Percentiles rank a stretch among this genome's conserved stretches.
phyloP scores from a whole-genome alignment of 2,329 filamentous ascomycete genomes.

The Hawksworthiomyces lignivorus region DNA sequence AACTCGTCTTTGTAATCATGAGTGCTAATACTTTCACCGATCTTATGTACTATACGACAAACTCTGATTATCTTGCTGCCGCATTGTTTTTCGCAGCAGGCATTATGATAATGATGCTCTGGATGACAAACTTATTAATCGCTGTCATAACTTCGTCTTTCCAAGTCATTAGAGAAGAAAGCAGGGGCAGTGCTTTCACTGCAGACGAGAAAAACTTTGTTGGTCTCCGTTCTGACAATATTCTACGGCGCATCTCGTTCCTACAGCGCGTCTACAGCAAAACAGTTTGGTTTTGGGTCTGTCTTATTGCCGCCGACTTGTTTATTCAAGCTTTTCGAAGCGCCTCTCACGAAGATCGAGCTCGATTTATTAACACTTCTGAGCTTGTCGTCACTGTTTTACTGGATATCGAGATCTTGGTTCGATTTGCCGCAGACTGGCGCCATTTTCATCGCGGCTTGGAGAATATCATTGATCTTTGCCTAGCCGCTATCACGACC shows the following conservation, averaged over 20 bases:
- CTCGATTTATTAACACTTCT: conserved; percentile 58
- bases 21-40: conserved; percentile 96
- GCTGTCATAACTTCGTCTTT: conserved; percentile 98
- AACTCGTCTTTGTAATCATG: conserved; percentile 97
- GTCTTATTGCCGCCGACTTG: conserved; percentile 73
- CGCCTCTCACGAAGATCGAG: conserved; percentile 60
- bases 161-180: conserved; percentile 95
- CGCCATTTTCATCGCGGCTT: conserved; percentile 66
- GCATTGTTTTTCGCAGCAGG: conserved; percentile 67
- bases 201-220: conserved; percentile 51
- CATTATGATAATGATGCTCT: conserved; percentile 89
- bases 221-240: conserved; percentile 29
- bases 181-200: conserved; percentile 87
- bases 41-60: conserved; percentile 85
- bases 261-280: conserved; percentile 69
- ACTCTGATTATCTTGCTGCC: conserved; percentile 82
- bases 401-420: conserved; percentile 71
- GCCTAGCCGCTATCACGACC: conserved; percentile 71
- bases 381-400: conserved; percentile 72
- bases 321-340: conserved; percentile 71
- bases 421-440: conserved; percentile 75
- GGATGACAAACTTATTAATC: conserved; percentile 90
- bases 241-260: conserved; percentile 30
- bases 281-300: conserved; percentile 69
- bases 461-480: conserved; percentile 73